Evolutionary conservation across 345 rosid genomes (phyloP).

Genomic region (Populus ilicifolia): DNA sequence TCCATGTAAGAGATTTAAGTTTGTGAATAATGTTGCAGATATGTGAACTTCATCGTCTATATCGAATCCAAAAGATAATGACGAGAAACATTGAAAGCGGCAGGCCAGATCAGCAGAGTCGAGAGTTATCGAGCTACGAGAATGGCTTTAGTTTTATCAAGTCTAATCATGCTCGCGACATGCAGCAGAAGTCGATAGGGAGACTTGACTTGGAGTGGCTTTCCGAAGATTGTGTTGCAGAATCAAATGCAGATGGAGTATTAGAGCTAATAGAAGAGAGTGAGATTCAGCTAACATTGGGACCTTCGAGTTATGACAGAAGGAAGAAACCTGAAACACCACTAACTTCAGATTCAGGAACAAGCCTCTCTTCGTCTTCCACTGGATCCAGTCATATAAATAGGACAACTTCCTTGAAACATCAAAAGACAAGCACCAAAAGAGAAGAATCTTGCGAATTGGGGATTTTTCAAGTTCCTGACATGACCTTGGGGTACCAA

Average conservation of each 20-base stretch:
- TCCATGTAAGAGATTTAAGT: background rate
- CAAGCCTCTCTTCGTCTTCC: slow-evolving; percentile 69
- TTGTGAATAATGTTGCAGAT: slow-evolving; percentile 41
- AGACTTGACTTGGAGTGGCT: slow-evolving; percentile 38
- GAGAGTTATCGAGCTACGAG: slow-evolving; percentile 15
- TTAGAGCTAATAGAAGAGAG: slow-evolving; percentile 62
- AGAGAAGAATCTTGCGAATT: slow-evolving; percentile 19
- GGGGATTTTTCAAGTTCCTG: slow-evolving; percentile 28
- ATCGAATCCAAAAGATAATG: slow-evolving; percentile 68
- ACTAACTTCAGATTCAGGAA: slow-evolving; percentile 49
- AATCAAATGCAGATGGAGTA: slow-evolving; percentile 27
- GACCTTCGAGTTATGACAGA: slow-evolving; percentile 48
- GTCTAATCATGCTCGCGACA: background rate
- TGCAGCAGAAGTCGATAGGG: slow-evolving; percentile 21
- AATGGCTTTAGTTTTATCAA: slow-evolving; percentile 17
- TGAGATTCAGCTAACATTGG: slow-evolving; percentile 80
- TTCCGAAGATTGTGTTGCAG: slow-evolving; percentile 27
- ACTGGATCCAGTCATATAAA: slow-evolving; percentile 61
- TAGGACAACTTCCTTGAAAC: slow-evolving; percentile 19
- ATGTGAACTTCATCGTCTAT: slow-evolving; percentile 81
- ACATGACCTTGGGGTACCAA: slow-evolving; percentile 20
- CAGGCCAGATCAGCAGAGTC: slow-evolving; percentile 9
- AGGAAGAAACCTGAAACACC: slow-evolving; percentile 42
- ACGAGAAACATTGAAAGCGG: slow-evolving; percentile 54
- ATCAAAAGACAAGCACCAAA: slow-evolving; percentile 6